Evolutionary conservation across 2,329 filamentous ascomycete species (phyloP).

Genomic region (Xylaria sp.): DNA sequence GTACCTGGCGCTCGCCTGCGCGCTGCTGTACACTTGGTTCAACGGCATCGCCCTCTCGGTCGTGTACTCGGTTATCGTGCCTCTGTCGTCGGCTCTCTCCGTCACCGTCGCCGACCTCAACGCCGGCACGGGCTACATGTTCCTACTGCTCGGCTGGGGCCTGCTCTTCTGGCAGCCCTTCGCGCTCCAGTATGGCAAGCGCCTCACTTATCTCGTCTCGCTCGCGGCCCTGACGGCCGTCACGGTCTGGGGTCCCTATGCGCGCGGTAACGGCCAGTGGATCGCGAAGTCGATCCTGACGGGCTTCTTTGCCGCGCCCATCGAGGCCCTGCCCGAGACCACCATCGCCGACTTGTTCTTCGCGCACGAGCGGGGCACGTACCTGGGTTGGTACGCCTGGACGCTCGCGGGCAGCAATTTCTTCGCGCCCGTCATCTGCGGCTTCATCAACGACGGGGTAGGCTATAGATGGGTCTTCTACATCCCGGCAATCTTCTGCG

Average conservation of each 20-base stretch:
- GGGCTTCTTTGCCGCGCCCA: conserved; percentile 58
- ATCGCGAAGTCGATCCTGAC: conserved; percentile 58
- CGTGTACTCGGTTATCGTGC: conserved; percentile 49
- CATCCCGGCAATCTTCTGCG: conserved; percentile 55
- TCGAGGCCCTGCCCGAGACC: conserved; percentile 60
- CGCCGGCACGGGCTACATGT: conserved; percentile 50
- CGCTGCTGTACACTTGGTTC: conserved; percentile 52
- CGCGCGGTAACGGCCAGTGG: conserved; percentile 56
- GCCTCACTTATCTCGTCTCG: conserved; percentile 54
- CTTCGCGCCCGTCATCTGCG: conserved; percentile 58
- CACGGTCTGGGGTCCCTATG: conserved; percentile 55
- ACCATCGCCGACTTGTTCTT: conserved; percentile 56
- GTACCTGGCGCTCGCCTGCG: conserved; percentile 45
- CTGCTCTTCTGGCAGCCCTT: conserved; percentile 61
- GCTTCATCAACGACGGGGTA: conserved; percentile 57
- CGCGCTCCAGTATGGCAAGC: conserved; percentile 58
- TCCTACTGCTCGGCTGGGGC: conserved; percentile 58
- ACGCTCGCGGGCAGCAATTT: conserved; percentile 56
- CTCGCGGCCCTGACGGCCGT: conserved; percentile 49
- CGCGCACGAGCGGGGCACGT: conserved; percentile 57
- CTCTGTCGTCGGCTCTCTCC: conserved; percentile 42
- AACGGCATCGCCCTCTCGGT: conserved; percentile 53
- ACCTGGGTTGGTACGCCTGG: conserved; percentile 57
- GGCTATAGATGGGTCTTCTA: conserved; percentile 59
- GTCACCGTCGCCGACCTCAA: conserved; percentile 47